These are phyloP conservation scores for Byssochlamys sp. DNA, from an alignment of 2,329 filamentous ascomycete genomes.

Conservation along the genomic window DNA sequence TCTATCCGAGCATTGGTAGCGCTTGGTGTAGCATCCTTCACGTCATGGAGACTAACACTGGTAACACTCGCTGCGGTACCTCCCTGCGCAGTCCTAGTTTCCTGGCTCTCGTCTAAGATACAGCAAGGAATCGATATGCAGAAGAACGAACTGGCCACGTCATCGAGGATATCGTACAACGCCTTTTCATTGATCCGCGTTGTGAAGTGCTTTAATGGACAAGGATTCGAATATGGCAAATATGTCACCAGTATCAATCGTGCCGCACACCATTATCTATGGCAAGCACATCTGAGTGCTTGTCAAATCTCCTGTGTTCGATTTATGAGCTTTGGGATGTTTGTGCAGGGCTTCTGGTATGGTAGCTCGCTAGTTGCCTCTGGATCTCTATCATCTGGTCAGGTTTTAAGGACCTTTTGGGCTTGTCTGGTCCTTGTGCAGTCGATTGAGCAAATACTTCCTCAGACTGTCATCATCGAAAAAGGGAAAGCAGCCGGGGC, in stretches of 20 bases:
- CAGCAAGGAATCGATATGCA: slow-evolving; percentile 60
- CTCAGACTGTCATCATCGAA: slow-evolving; percentile 65
- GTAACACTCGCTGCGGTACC: slow-evolving; percentile 67
- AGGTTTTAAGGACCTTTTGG: slow-evolving; percentile 78
- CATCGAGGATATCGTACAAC: slow-evolving; percentile 61
- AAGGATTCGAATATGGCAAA: slow-evolving; percentile 57
- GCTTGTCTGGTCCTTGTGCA: slow-evolving; percentile 67
- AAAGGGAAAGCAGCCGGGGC: slow-evolving; percentile 69
- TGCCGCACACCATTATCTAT: slow-evolving; percentile 55
- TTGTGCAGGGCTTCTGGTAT: slow-evolving; percentile 85
- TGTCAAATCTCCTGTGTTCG: slow-evolving; percentile 64
- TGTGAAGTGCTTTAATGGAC: slow-evolving; percentile 76
- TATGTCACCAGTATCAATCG: slow-evolving; percentile 51
- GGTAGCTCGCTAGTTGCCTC: slow-evolving; percentile 59
- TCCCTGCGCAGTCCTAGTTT: slow-evolving; percentile 52
- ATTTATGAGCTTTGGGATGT: slow-evolving; percentile 66
- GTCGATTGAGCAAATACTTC: slow-evolving; percentile 62
- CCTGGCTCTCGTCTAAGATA: slow-evolving; percentile 51
- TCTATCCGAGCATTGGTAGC: slow-evolving; percentile 56
- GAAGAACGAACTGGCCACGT: slow-evolving; percentile 55
- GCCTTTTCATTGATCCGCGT: slow-evolving; percentile 68
- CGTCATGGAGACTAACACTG: slow-evolving; percentile 74
- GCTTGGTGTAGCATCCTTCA: slow-evolving; percentile 62
- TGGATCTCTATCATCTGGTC: slow-evolving; percentile 50
- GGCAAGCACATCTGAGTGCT: slow-evolving; percentile 60